Evolutionary conservation across 2,329 filamentous ascomycete species (phyloP).

Genomic region (Tolypocladium inflatum): DNA sequence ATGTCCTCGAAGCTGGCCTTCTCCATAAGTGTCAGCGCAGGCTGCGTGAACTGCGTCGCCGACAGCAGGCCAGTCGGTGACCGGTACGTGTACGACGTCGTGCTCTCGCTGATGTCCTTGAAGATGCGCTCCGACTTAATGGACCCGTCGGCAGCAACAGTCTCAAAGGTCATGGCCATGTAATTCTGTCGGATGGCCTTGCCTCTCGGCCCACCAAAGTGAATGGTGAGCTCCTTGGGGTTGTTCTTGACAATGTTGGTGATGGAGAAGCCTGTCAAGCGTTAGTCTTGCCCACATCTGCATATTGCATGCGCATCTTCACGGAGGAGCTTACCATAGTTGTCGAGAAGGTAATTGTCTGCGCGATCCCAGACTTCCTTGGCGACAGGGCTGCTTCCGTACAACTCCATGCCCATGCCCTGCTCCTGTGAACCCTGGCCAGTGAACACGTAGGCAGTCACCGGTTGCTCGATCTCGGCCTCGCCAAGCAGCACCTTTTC

Average conservation of each 20-base stretch:
- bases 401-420: slow-evolving; percentile 99
- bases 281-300: not conserved
- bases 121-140: slow-evolving; percentile 99
- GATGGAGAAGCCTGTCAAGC: slow-evolving; percentile 69
- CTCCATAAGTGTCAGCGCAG: slow-evolving; percentile 96
- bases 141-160: slow-evolving; percentile 80
- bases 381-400: slow-evolving; percentile 84
- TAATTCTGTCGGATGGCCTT: slow-evolving; percentile 98
- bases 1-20: slow-evolving; percentile 99
- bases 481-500: slow-evolving; percentile 94
- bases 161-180: slow-evolving; percentile 99
- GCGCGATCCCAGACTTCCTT: slow-evolving; percentile 97
- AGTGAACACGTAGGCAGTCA: slow-evolving; percentile 95
- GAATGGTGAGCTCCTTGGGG: slow-evolving; percentile 94
- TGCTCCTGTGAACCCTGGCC: slow-evolving; percentile 98
- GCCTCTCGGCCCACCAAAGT: slow-evolving; percentile 93
- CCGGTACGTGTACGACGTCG: slow-evolving; percentile 91
- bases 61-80: slow-evolving; percentile 92
- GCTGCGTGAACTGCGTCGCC: slow-evolving; percentile 97
- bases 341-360: slow-evolving; percentile 96
- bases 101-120: slow-evolving; percentile 91
- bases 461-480: slow-evolving; percentile 95
- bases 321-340: slow-evolving; percentile 63
- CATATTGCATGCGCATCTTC: not conserved
- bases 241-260: slow-evolving; percentile 99